These are phyloP conservation scores for Sporothrix luriei DNA, from an alignment of 2,329 filamentous ascomycete genomes.

Conservation along the genomic window DNA sequence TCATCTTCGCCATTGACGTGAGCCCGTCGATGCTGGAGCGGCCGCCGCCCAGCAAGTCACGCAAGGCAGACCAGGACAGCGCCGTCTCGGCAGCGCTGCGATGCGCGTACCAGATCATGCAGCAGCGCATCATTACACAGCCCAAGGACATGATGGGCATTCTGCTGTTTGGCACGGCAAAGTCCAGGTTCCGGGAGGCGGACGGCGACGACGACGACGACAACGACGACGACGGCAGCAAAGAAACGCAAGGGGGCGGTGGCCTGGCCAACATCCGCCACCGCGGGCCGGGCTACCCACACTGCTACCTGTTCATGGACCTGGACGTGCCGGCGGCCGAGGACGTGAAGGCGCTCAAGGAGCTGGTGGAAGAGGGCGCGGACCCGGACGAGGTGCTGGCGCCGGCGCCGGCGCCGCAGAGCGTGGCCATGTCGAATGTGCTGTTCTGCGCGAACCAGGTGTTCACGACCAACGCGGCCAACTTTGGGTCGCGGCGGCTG, in stretches of 20 bases:
- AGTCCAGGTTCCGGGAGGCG: constrained; percentile 69
- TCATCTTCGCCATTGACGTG: constrained; percentile 93
- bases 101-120: constrained; percentile 93
- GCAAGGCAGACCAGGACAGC: constrained; percentile 76
- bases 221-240: constrained; percentile 48
- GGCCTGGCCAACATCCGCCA: constrained; percentile 11
- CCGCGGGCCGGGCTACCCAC: constrained; percentile 70
- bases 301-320: constrained; percentile 90
- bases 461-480: constrained; percentile 91
- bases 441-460: constrained; percentile 95
- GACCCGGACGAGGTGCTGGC: constrained; percentile 68
- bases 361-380: constrained; percentile 76
- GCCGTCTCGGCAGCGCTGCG: constrained; percentile 83
- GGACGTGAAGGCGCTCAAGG: constrained; percentile 79
- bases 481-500: constrained; percentile 88
- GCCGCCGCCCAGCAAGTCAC: constrained; percentile 69
- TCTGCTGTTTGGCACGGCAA: constrained; percentile 84
- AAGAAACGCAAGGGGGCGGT: neutral
- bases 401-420: constrained; percentile 61
- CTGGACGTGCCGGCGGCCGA: constrained; percentile 83
- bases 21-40: constrained; percentile 80
- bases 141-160: constrained; percentile 98
- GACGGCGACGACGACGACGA: constrained; percentile 8
- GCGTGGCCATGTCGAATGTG: constrained; percentile 81
- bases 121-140: constrained; percentile 96